A percentile compares a stretch with the other conserved stretches of the same genome.
Evolutionary conservation across 176 grass and related monocot genomes (phyloP).

Genomic region (Poa pratensis): DNA sequence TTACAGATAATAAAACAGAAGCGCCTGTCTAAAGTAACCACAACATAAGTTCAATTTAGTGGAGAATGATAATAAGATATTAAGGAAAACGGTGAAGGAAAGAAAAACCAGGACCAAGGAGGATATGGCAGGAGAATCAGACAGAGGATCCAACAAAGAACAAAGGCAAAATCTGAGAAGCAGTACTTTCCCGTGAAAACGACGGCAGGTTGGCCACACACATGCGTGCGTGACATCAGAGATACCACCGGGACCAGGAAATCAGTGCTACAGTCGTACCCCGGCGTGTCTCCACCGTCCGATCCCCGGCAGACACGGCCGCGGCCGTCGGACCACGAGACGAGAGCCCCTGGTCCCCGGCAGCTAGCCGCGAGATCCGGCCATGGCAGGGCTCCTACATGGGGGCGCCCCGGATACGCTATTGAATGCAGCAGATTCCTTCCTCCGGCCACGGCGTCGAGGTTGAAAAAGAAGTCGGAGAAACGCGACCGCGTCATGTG

Average conservation of each 20-base stretch:
- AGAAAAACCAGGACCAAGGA: background rate
- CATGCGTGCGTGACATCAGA: slow-evolving; percentile 51
- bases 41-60: background rate
- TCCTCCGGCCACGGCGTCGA: background rate
- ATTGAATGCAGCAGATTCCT: slow-evolving; percentile 45
- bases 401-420: slow-evolving; percentile 43
- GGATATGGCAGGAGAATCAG: slow-evolving; percentile 9
- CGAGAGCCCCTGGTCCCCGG: background rate
- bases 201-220: slow-evolving; percentile 59
- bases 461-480: background rate
- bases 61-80: background rate
- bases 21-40: background rate
- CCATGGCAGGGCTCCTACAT: slow-evolving; percentile 24
- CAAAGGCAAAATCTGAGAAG: slow-evolving; percentile 56
- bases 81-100: background rate
- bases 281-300: slow-evolving; percentile 33
- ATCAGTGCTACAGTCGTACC: background rate
- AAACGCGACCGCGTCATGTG: slow-evolving; percentile 39
- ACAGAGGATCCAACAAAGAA: slow-evolving; percentile 51
- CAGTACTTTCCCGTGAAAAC: slow-evolving; percentile 63
- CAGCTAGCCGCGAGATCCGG: slow-evolving; percentile 39
- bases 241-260: background rate
- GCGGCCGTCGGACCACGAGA: slow-evolving; percentile 19
- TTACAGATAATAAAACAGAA: background rate
- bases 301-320: slow-evolving; percentile 13